These are phyloP conservation scores for Metschnikowia matae DNA, from an alignment of 805 yeast species.

Conservation along the genomic window DNA sequence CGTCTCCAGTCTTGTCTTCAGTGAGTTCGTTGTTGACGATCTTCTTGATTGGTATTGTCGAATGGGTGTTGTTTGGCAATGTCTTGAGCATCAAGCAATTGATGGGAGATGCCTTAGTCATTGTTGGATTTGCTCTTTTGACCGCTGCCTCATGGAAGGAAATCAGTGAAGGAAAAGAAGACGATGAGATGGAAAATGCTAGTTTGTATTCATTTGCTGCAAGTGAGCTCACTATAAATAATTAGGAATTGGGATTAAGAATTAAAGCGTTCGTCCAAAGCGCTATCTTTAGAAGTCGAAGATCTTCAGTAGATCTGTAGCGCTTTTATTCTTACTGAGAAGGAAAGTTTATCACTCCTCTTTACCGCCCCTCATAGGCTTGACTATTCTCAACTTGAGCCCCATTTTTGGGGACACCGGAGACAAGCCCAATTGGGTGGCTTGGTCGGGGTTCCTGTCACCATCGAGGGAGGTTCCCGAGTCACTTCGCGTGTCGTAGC, in stretches of 20 bases:
- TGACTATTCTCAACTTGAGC: conserved; percentile 55
- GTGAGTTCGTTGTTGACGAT: conserved; percentile 67
- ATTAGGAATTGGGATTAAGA: conserved; percentile 3
- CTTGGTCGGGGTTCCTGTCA: conserved; percentile 1
- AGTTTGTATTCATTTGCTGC: conserved; percentile 42
- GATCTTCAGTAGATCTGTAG: background rate
- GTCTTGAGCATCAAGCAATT: conserved; percentile 53
- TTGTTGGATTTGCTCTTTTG: conserved; percentile 64
- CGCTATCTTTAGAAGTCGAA: too few species aligned
- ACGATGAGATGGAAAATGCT: conserved; percentile 41
- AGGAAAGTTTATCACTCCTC: background rate
- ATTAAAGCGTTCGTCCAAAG: background rate
- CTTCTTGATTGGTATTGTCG: conserved; percentile 71
- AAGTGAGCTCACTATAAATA: conserved; percentile 20
- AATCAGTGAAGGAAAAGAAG: conserved; percentile 47
- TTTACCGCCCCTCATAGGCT: conserved; percentile 55
- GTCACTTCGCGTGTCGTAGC: background rate
- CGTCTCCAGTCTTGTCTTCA: conserved; percentile 79
- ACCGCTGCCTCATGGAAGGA: conserved; percentile 65
- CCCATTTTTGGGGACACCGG: conserved; percentile 40
- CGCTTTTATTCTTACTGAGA: background rate
- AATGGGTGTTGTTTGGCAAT: conserved; percentile 64
- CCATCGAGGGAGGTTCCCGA: conserved; percentile 3
- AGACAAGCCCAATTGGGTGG: conserved; percentile 6
- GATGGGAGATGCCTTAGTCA: conserved; percentile 64